These are phyloP conservation scores for Emergomyces orientalis DNA, from an alignment of 2,329 filamentous ascomycete genomes.

Conservation along the genomic window DNA sequence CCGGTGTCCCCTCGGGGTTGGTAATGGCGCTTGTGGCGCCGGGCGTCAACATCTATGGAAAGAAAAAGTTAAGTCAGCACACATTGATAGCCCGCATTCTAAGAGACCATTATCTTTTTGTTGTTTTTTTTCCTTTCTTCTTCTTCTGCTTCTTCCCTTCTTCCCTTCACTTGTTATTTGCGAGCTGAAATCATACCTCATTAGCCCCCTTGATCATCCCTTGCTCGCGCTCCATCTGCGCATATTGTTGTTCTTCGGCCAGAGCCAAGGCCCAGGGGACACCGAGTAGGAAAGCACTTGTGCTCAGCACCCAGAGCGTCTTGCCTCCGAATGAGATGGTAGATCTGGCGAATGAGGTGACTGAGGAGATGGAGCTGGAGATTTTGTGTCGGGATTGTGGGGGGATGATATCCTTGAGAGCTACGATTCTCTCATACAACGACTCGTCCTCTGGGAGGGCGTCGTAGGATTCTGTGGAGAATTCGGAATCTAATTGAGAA, in stretches of 20 bases:
- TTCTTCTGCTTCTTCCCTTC: too few species aligned
- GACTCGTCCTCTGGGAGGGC: slow-evolving; percentile 45
- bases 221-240: slow-evolving; percentile 97
- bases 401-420: slow-evolving; percentile 66
- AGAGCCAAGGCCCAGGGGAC: slow-evolving; percentile 90
- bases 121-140: too few species aligned
- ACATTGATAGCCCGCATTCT: background rate
- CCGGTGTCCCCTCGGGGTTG: slow-evolving; percentile 20
- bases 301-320: slow-evolving; percentile 82
- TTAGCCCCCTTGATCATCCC: slow-evolving; percentile 87
- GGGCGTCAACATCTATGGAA: slow-evolving; percentile 35
- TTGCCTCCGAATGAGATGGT: slow-evolving; percentile 63
- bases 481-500: slow-evolving; percentile 60
- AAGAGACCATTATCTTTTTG: background rate
- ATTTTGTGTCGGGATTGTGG: slow-evolving; percentile 62
- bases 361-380: slow-evolving; percentile 46
- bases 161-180: too few species aligned
- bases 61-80: background rate
- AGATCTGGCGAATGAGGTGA: slow-evolving; percentile 38
- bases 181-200: slow-evolving; percentile 47
- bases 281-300: slow-evolving; percentile 77
- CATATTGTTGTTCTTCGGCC: slow-evolving; percentile 89
- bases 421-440: slow-evolving; percentile 59
- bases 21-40: slow-evolving; percentile 21
- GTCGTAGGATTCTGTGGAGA: slow-evolving; percentile 69